These are phyloP conservation scores for Neobulgaria alba DNA, from an alignment of 2,329 filamentous ascomycete genomes.

Conservation along the genomic window DNA sequence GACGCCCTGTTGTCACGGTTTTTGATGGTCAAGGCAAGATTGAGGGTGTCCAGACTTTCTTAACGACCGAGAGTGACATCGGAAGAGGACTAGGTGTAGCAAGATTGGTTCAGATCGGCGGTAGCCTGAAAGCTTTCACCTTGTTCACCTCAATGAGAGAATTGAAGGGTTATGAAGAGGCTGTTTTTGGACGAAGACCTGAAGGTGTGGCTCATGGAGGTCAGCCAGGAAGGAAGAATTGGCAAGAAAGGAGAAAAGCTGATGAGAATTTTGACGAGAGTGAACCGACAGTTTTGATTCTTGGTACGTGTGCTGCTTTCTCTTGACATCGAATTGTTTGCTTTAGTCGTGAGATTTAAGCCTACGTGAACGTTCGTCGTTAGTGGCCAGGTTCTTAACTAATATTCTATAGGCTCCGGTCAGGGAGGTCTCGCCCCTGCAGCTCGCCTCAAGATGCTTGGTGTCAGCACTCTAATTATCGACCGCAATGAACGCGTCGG, in stretches of 20 bases:
- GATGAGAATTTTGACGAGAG: constrained; percentile 36
- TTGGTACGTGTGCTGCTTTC: constrained; percentile 41
- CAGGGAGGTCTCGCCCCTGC: constrained; percentile 51
- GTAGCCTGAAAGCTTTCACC: constrained; percentile 52
- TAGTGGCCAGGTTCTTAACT: no score
- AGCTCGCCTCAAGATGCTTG: constrained; percentile 50
- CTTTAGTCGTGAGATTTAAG: no score
- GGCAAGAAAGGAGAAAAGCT: constrained; percentile 43
- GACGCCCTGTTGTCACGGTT: constrained; percentile 29
- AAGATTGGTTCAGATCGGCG: constrained; percentile 35
- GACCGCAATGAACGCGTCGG: constrained; percentile 50
- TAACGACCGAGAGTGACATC: constrained; percentile 42
- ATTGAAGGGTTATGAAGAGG: constrained; percentile 46
- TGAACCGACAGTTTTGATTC: constrained; percentile 50
- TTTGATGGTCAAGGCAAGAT: constrained; percentile 43
- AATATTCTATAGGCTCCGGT: constrained; percentile 40
- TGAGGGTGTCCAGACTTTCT: constrained; percentile 46
- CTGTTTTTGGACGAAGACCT: constrained; percentile 36
- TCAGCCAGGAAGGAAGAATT: constrained; percentile 46
- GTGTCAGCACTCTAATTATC: constrained; percentile 46
- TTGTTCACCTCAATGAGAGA: constrained; percentile 50
- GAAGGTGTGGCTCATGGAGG: constrained; percentile 48
- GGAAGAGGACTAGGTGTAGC: constrained; percentile 49
- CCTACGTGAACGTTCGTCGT: no score
- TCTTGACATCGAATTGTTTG: no score